Evolutionary conservation across 2,329 filamentous ascomycete genomes (phyloP).

Genomic region (Immersiporthe knoxdaviesiana): DNA sequence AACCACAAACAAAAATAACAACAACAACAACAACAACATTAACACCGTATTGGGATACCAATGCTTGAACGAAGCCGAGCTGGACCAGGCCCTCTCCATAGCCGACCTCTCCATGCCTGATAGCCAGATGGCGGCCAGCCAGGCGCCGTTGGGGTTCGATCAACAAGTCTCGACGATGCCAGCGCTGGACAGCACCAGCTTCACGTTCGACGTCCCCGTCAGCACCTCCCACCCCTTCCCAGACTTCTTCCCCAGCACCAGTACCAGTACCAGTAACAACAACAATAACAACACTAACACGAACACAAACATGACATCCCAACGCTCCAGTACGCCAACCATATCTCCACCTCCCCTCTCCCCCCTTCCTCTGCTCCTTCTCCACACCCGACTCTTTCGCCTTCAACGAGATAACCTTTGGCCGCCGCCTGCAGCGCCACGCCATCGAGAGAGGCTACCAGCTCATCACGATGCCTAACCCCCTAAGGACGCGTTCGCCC

Average conservation of each 20-base stretch:
- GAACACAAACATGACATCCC: constrained; percentile 8
- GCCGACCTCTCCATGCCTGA: constrained; percentile 13
- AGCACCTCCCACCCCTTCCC: constrained; percentile 33
- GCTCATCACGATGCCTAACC: constrained; percentile 51
- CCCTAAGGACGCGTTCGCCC: constrained; percentile 22
- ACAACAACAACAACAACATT: neutral
- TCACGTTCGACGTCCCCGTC: constrained; percentile 46
- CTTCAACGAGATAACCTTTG: constrained; percentile 68
- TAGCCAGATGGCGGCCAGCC: constrained; percentile 19
- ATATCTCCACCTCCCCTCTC: constrained; percentile 29
- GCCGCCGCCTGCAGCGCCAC: constrained; percentile 69
- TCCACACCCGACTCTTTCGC: constrained; percentile 59
- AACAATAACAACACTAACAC: constrained; percentile 25
- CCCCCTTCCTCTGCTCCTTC: constrained; percentile 41
- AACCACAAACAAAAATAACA: too few relatives aligned
- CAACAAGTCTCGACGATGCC: constrained; percentile 57
- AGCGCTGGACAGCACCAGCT: constrained; percentile 57
- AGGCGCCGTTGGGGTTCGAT: constrained; percentile 34
- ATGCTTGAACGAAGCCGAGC: constrained; percentile 32
- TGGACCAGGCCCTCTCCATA: constrained; percentile 4
- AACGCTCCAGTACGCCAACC: constrained; percentile 32
- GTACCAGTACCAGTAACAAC: too few relatives aligned
- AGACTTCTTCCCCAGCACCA: constrained; percentile 31
- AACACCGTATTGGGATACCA: constrained; percentile 35
- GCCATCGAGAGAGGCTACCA: constrained; percentile 65